Evolutionary conservation across 768 basidiomycete species (phyloP), one percentile per base, ranked within the genome.

Genomic region (Leccinum sublutescens): DNA sequence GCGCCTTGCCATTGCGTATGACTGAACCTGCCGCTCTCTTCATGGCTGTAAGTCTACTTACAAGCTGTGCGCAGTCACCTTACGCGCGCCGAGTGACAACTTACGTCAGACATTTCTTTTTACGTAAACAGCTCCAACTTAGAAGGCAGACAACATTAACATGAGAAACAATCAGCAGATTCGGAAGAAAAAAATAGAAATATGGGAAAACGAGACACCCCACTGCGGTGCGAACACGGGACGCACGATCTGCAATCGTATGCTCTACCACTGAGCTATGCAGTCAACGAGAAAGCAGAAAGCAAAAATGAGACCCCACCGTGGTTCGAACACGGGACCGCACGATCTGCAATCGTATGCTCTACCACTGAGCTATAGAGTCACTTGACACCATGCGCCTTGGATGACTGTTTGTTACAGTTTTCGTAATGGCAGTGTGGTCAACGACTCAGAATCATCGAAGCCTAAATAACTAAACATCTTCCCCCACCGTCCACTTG

Each of bases 401-500:
- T 40, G 2, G 40, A 19, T 19, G 10, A 3, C 40, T 11, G 0
- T 40, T 43, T 0, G 0, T 9, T 43, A 2, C 4, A 2, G 0
- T 43, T 19, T 19, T n/a, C 40, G 4, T 11, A 43, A 19, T 43
- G n/a, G 17, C 10, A 40, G 17, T 45, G 9, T 21, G 21, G 45
- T 33, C 34, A 2, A n/a, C 21, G 2, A 4, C 27, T 29, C 8
- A 29, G 27, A 29, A 29, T 29, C 27, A 29, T 8, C 27, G 2
- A 4, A 27, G 25, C 50, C 51, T 66, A 64, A 10, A 49, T 6
- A 50, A n/a, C 27, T 57, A 49, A 12, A 62, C 21, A 23, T 66
- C 55, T 59, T 83, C 85, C 34, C 85, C 86, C 0, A 87, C 82
- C n/a, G 77, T 77, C 87, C 87, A 89, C 69, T 83, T 88, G 17